A percentile compares a stretch with the other conserved stretches of the same genome.
Evolutionary conservation across 441 rosid species (phyloP).

Genomic region (Erodium texanum): DNA sequence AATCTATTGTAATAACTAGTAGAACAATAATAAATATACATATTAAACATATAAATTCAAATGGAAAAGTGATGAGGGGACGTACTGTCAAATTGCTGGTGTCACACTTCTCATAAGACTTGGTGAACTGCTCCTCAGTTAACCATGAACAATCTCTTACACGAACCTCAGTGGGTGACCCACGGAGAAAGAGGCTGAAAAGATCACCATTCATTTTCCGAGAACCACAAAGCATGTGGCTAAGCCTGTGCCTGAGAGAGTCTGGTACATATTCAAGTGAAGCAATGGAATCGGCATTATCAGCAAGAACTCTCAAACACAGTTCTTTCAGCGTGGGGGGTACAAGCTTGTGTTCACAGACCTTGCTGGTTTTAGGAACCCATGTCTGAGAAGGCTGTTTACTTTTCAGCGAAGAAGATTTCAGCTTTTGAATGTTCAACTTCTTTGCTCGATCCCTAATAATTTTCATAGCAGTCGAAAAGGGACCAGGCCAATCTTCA

Average conservation of each 20-base stretch:
- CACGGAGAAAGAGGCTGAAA: slow-evolving; percentile 48
- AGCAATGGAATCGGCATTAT: slow-evolving; percentile 64
- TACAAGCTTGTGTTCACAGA: slow-evolving; percentile 16
- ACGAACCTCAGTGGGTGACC: slow-evolving; percentile 61
- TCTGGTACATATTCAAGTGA: slow-evolving; percentile 84
- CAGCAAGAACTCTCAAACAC: slow-evolving; percentile 44
- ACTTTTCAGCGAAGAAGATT: slow-evolving; percentile 15
- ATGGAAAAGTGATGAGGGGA: slow-evolving; percentile 1
- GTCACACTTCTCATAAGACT: slow-evolving; percentile 50
- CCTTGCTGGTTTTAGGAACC: slow-evolving; percentile 41
- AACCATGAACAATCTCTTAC: slow-evolving; percentile 83
- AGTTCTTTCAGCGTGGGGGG: slow-evolving; percentile 57
- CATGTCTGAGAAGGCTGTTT: slow-evolving; percentile 35
- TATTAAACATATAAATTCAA: background rate
- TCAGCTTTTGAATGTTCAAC: slow-evolving; percentile 15
- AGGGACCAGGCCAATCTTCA: slow-evolving; percentile 98
- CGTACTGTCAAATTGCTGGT: slow-evolving; percentile 59
- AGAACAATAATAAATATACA: background rate
- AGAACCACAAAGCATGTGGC: slow-evolving; percentile 62
- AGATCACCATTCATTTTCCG: slow-evolving; percentile 44
- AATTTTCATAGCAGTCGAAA: slow-evolving; percentile 90
- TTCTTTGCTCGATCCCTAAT: slow-evolving; percentile 55
- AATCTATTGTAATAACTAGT: background rate
- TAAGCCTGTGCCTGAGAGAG: slow-evolving; percentile 47
- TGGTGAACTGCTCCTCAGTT: slow-evolving; percentile 56